Base-by-base conservation (phyloP, 2,329 filamentous ascomycete species). In the Akanthomyces dipterigenus region DNA sequence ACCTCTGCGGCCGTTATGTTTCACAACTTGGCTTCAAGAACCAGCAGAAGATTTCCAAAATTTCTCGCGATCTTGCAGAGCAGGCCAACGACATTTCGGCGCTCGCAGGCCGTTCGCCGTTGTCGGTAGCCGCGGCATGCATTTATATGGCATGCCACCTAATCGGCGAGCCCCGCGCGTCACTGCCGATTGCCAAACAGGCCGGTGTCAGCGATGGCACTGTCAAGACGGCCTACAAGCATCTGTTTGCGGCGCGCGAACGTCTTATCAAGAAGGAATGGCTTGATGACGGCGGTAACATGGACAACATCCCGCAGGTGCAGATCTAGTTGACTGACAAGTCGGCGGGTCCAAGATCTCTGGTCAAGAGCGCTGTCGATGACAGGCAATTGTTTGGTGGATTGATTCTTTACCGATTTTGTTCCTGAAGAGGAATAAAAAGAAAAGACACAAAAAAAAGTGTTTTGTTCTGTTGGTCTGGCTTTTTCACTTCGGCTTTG, bases 111-210 rank as follows among this genome's bases (percentile, higher is more conserved):
- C 91, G 95, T 63, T 98, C 93, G 62, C 95, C 95, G 22, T 81
- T 99, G 54, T 97, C 93, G 1, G 91, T 96, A 64, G 93, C 96
- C 7, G 93, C 93, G 20, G 93, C 95, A 36, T 96, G 92, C 73
- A 97, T 99, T 74, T 99, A 95, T 80, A 95, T 98, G 86, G 90
- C 93, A 4, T 92, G 91, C 34, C 87, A 93, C 70, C 82, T 98
- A 42, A 88, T 96, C 78, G 90, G 88, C 61, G 85, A 95, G 67
- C 80, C 86, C 22, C 90, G 89, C 69, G 80, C 85, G 7, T 89
- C 91, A n/a, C 93, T 93, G 73, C 89, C 96, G 64, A 97, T 99
- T 68, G 90, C 91, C 5, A 75, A 77, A 26, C 88, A 95, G 20
- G 91, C 90, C 1, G 91, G 91, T 66, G 95, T 99, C 31, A 97